A percentile compares a stretch with the other conserved stretches of the same genome.
These are phyloP conservation scores for Termitomyces sp. DNA, from an alignment of 768 basidiomycete species.

Conservation along the genomic window DNA sequence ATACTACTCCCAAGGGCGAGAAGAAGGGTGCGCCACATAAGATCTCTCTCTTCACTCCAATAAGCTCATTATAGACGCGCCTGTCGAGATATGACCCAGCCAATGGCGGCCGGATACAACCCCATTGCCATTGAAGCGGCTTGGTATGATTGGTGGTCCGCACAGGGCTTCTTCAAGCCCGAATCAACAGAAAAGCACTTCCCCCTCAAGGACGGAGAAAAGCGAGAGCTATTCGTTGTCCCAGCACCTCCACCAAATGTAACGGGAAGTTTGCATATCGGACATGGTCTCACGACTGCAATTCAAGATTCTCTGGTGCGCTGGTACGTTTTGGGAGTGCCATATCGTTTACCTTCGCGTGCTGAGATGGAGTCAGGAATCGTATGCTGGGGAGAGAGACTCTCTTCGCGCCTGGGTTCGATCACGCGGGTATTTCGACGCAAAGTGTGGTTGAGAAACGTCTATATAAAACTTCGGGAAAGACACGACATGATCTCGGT, in stretches of 20 bases:
- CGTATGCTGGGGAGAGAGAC: conserved; percentile 94
- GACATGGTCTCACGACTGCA: conserved; percentile 87
- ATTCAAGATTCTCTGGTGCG: conserved; percentile 88
- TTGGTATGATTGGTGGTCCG: conserved; percentile 98
- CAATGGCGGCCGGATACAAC: conserved; percentile 93
- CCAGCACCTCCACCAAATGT: conserved; percentile 95
- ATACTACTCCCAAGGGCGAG: conserved; percentile 83
- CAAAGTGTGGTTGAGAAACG: conserved; percentile 97
- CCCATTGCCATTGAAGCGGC: conserved; percentile 91
- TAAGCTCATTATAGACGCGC: conserved; percentile 1
- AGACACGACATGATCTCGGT: conserved; percentile 91
- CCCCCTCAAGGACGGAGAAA: conserved; percentile 50
- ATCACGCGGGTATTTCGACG: conserved; percentile 97
- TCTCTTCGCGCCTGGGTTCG: conserved; percentile 90
- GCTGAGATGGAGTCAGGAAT: conserved; percentile 51
- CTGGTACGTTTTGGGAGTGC: conserved; percentile 50
- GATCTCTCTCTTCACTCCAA: neutral
- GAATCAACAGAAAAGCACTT: conserved; percentile 31
- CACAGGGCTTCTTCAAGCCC: conserved; percentile 87
- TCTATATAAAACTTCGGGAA: conserved; percentile 74
- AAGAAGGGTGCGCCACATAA: conserved; percentile 74
- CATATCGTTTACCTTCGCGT: neutral
- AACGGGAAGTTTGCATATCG: conserved; percentile 92
- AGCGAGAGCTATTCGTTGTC: conserved; percentile 75
- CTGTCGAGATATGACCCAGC: conserved; percentile 67